Conservation (phyloP, 306 rosid species). For the Quercus dentata region DNA sequence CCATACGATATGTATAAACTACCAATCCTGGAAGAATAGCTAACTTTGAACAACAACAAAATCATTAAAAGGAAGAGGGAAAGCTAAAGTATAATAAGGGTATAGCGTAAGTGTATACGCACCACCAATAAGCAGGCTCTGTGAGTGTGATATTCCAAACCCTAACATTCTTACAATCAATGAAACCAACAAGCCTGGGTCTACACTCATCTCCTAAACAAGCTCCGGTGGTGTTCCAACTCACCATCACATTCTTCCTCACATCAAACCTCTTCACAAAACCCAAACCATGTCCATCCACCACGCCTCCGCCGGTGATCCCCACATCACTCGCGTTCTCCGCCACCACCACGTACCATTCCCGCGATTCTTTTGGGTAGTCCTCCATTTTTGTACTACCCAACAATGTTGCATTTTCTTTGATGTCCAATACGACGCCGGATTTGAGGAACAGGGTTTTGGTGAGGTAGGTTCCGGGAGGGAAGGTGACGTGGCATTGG, state of each 20-base stretch:
- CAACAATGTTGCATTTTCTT: slow-evolving; percentile 55
- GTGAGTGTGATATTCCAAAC: slow-evolving; percentile 54
- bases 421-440: slow-evolving; percentile 62
- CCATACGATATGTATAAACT: no score
- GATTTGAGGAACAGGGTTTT: slow-evolving; percentile 70
- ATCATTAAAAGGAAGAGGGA: not conserved
- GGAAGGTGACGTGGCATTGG: slow-evolving; percentile 63
- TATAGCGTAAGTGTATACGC: not conserved
- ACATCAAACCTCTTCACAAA: slow-evolving; percentile 61
- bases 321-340: slow-evolving; percentile 77
- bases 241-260: slow-evolving; percentile 92
- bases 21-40: no score
- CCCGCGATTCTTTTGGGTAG: slow-evolving; percentile 53
- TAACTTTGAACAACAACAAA: not conserved
- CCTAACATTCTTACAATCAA: slow-evolving; percentile 42
- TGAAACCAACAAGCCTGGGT: slow-evolving; percentile 76
- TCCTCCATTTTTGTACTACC: slow-evolving; percentile 62
- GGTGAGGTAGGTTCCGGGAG: slow-evolving; percentile 74
- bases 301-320: slow-evolving; percentile 77
- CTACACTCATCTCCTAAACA: slow-evolving; percentile 91
- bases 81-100: not conserved
- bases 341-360: slow-evolving; percentile 86
- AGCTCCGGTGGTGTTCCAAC: slow-evolving; percentile 81
- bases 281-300: slow-evolving; percentile 77
- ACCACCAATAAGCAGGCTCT: slow-evolving; percentile 97